Conservation (phyloP, 768 basidiomycete species). For the Pisolithus orientalis region DNA sequence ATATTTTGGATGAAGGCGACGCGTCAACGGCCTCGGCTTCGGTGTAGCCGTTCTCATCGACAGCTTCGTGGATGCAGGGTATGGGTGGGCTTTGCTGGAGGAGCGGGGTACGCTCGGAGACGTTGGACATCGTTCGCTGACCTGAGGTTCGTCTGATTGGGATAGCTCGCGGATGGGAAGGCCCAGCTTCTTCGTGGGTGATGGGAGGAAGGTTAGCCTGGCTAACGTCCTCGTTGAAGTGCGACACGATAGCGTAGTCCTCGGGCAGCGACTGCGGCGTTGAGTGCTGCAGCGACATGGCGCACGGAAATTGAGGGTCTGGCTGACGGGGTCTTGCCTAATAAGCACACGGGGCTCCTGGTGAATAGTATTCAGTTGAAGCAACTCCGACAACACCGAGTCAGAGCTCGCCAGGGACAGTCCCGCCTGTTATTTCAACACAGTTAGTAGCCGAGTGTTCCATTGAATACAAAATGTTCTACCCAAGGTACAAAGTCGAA, state of each 20-base stretch:
- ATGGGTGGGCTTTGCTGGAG: constrained; percentile 40
- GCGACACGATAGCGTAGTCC: constrained; percentile 59
- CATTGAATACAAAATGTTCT: no score
- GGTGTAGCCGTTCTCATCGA: constrained; percentile 20
- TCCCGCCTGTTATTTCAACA: no score
- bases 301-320: not conserved
- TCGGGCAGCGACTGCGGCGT: constrained; percentile 52
- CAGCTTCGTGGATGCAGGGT: constrained; percentile 50
- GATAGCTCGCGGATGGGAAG: constrained; percentile 10
- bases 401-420: no score
- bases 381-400: no score
- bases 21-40: constrained; percentile 17
- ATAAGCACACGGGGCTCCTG: no score
- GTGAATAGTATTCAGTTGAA: no score
- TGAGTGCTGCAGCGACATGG: not conserved
- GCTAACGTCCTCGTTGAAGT: constrained; percentile 32
- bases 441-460: no score
- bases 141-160: not conserved
- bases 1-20: constrained; percentile 25
- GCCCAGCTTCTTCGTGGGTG: constrained; percentile 12
- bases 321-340: not conserved
- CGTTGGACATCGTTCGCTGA: not conserved
- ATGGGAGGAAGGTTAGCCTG: constrained; percentile 1
- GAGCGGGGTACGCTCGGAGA: constrained; percentile 53
- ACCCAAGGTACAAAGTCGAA: no score